phyloP scores from a whole-genome alignment of 2,329 filamentous ascomycete species.

The Aaosphaeria arxii region DNA sequence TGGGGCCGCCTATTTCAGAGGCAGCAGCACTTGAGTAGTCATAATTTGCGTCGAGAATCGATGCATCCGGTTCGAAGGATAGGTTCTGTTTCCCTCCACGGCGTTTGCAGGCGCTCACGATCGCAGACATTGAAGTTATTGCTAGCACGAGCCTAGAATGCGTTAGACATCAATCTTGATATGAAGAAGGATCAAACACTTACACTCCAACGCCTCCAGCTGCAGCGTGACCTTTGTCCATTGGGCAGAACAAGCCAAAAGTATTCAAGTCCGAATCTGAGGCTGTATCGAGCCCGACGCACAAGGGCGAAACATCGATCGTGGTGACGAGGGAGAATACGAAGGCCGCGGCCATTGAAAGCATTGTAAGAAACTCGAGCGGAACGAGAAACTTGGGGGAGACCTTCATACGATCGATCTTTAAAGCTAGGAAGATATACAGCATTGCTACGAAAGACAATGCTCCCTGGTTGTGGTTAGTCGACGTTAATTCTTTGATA shows the following conservation, averaged over 20 bases:
- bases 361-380: slow-evolving; percentile 19
- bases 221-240: slow-evolving; percentile 18
- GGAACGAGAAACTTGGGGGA: slow-evolving; percentile 15
- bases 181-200: not conserved
- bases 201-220: slow-evolving; percentile 13
- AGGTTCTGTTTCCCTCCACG: slow-evolving; percentile 16
- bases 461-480: slow-evolving; percentile 11
- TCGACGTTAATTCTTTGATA: not conserved
- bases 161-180: not conserved
- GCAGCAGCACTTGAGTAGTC: slow-evolving; percentile 16
- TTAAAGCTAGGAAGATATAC: slow-evolving; percentile 14
- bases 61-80: slow-evolving; percentile 30
- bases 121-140: slow-evolving; percentile 12
- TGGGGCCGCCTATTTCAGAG: slow-evolving; percentile 22
- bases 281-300: slow-evolving; percentile 8
- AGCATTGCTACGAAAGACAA: slow-evolving; percentile 15
- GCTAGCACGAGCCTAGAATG: slow-evolving; percentile 10
- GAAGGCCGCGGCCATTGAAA: slow-evolving; percentile 19
- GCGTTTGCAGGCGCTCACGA: slow-evolving; percentile 13
- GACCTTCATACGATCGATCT: slow-evolving; percentile 14
- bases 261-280: slow-evolving; percentile 12
- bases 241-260: slow-evolving; percentile 17
- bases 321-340: slow-evolving; percentile 18
- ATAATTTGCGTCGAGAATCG: slow-evolving; percentile 23
- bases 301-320: slow-evolving; percentile 10